Evolutionary conservation across 192 early-diverging fungal species (phyloP), one percentile per base, ranked within the genome.

Genomic region (Pilobolus umbonatus): DNA sequence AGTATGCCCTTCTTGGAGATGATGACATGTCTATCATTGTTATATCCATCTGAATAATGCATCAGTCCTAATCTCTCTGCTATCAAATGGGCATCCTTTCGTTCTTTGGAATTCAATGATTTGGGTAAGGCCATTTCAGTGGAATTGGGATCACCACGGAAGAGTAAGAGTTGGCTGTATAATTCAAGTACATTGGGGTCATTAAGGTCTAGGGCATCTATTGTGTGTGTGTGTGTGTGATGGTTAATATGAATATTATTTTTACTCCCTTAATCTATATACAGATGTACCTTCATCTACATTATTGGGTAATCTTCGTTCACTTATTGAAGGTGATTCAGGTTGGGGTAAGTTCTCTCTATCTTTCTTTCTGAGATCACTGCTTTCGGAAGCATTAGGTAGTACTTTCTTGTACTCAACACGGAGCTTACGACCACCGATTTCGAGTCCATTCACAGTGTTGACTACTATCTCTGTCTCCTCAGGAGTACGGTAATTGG

Each of bases 401-500:
- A 90, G 74, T 51, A 86, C 76, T 57, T 85, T 85, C 64, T 90
- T 90, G 68, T 86, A 90, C 66, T 90, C 88, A 25, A 90, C 88
- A 62, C 86, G 80, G 50, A 90, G 73, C 55, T 85, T 88, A 21
- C 88, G 78, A 32, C 88, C 86, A 32, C 75, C 69, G 59, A 90
- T 76, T 36, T 84, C 78, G 21, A 86, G 73, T 12, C 88, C 88
- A 46, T 90, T 90, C 30, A 90, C 75, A 19, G 80, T 68, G 22
- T 81, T 73, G 26, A 84, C 79, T 11, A 87, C 86, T 29, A 80
- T 58, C 49, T 85, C 86, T 0, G 88, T 82, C 68, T 90, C 88
- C 61, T 90, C 83, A 19, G 85, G 80, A 0, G 84, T 86, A 24
- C 86, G 76, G 55, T 88, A 90, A 67, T 90, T 90, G 28, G 87